Base-by-base conservation (phyloP, 73 alveolate species). In the Stentor roeselii region DNA sequence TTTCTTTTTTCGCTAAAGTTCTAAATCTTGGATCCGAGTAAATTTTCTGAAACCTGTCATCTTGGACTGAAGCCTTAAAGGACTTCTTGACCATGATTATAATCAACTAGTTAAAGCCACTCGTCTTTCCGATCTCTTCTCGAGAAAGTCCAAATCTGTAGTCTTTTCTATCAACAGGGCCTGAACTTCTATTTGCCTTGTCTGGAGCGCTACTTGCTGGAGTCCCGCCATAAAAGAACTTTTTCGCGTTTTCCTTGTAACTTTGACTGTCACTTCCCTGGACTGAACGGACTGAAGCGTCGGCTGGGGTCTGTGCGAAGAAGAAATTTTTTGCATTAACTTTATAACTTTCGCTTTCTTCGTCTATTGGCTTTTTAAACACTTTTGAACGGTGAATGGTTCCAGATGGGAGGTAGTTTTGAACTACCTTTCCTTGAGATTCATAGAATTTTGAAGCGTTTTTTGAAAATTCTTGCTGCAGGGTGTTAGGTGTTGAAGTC, bases 11-110 rank as follows among this genome's bases (percentile, higher is more conserved):
- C 40, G 95, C 94, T 42, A 89, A 90, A 39, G 92, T 90, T 83
- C 88, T 89, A 90, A 93, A 94, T 80, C 90, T 86, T 58, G 97
- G 97, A 82, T 94, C 98, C 75, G 86, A 83, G 42, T 50, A 67
- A n/a, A 86, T 41, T 76, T 41, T 76, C 31, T 15, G 6, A 39
- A 76, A 76, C 30, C 84, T 0, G n/a, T 32, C 15, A 40, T 76
- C 84, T 39, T 76, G 32, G 30, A 76, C 39, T 61, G 6, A 6
- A 6, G 37, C 42, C 82, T 61, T 61, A 50, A 11, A 6, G 30
- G 6, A 11, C 67, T 11, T 6, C 67, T 50, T 50, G 21, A 50
- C 67, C 67, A 50, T 50, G n/a, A n/a, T n/a, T n/a, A n/a, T n/a
- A n/a, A n/a, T n/a, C n/a, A n/a, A n/a, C n/a, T n/a, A n/a, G n/a